Conservation (phyloP, 495 filamentous ascomycete genomes). For the Darksidea phi region DNA sequence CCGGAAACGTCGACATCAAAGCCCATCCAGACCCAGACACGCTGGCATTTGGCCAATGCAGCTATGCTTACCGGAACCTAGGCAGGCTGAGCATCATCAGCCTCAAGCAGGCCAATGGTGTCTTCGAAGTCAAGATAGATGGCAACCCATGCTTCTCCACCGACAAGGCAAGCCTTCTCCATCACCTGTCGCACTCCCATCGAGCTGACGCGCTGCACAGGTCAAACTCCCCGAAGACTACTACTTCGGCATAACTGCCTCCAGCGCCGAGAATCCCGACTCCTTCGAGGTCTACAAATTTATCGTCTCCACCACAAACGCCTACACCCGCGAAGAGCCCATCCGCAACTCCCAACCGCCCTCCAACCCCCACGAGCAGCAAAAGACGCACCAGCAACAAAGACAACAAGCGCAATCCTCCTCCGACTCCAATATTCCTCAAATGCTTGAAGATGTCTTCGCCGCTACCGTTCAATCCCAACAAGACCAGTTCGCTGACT, state of each 20-base stretch:
- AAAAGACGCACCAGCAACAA: conserved; percentile 41
- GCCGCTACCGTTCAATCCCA: conserved; percentile 53
- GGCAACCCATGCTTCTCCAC: conserved; percentile 80
- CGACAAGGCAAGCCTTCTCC: conserved; percentile 55
- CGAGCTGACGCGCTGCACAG: conserved; percentile 36
- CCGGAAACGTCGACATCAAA: conserved; percentile 79
- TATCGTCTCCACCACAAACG: conserved; percentile 51
- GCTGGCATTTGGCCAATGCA: conserved; percentile 90
- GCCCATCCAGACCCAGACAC: conserved; percentile 74
- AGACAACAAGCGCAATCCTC: conserved; percentile 32
- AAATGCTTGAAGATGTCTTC: conserved; percentile 44
- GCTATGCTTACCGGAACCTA: conserved; percentile 86
- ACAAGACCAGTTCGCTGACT: conserved; percentile 69
- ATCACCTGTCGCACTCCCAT: neutral
- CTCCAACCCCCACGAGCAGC: conserved; percentile 41
- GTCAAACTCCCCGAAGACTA: conserved; percentile 76
- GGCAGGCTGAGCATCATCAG: conserved; percentile 77
- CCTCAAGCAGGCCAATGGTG: conserved; percentile 62
- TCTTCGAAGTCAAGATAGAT: conserved; percentile 78
- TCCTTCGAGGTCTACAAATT: conserved; percentile 93
- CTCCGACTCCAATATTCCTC: conserved; percentile 25
- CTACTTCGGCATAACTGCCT: conserved; percentile 82
- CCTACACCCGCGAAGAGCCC: conserved; percentile 36
- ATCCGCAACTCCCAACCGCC: conserved; percentile 38
- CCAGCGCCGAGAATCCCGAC: conserved; percentile 85